Conservation (phyloP, 2,329 filamentous ascomycete genomes). For the Lasiodiplodia citricola region DNA sequence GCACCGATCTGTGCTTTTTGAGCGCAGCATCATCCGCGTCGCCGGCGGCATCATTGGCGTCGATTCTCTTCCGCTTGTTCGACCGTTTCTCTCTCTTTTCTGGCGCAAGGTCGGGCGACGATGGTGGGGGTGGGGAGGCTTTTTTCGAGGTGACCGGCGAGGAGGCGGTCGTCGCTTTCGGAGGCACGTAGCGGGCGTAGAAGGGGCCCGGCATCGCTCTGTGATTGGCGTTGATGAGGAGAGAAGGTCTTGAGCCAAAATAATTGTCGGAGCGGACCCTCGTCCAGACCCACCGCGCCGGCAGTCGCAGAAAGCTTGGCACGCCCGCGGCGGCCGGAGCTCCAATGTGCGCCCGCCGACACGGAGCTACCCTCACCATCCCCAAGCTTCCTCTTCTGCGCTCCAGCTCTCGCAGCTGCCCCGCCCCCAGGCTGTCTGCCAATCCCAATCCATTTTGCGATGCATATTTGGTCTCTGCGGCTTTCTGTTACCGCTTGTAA, state of each 20-base stretch:
- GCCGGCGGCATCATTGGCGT: slow-evolving; percentile 32
- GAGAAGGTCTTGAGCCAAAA: slow-evolving; percentile 1
- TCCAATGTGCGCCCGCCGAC: neutral
- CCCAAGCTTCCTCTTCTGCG: neutral
- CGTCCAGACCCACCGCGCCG: slow-evolving; percentile 11
- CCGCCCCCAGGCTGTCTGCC: slow-evolving; percentile 3
- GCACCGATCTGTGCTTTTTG: slow-evolving; percentile 46
- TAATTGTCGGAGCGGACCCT: slow-evolving; percentile 24
- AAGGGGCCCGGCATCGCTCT: slow-evolving; percentile 54
- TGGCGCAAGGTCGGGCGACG: neutral
- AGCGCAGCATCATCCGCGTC: slow-evolving; percentile 37
- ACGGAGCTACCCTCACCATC: slow-evolving; percentile 3
- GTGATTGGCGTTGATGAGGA: neutral
- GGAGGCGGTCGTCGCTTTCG: slow-evolving; percentile 34
- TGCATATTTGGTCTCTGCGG: slow-evolving; percentile 32
- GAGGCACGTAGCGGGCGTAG: slow-evolving; percentile 55
- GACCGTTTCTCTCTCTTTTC: slow-evolving; percentile 46
- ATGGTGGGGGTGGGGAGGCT: slow-evolving; percentile 29
- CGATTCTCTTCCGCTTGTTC: slow-evolving; percentile 43
- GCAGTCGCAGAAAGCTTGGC: slow-evolving; percentile 14
- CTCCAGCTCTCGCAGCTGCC: slow-evolving; percentile 11
- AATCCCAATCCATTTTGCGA: slow-evolving; percentile 17
- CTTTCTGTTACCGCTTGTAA: slow-evolving; percentile 21
- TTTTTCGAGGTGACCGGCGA: slow-evolving; percentile 15
- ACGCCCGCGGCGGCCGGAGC: neutral